These are phyloP conservation scores for Curvularia lunata DNA, from an alignment of 2,329 filamentous ascomycete genomes.

Conservation along the genomic window DNA sequence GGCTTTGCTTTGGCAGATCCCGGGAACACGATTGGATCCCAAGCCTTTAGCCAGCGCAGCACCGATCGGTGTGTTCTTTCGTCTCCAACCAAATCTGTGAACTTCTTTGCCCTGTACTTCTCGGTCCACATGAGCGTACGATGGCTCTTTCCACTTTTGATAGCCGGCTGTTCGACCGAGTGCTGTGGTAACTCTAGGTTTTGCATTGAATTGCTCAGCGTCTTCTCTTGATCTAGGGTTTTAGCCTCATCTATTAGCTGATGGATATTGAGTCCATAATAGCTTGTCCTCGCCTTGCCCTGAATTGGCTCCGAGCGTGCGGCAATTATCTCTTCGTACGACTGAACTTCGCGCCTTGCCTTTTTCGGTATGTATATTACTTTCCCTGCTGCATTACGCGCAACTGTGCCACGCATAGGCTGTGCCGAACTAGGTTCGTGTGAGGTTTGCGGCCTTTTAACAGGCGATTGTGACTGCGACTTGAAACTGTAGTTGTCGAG, in stretches of 20 bases:
- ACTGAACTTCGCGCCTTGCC: conserved; percentile 53
- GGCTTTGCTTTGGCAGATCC: conserved; percentile 67
- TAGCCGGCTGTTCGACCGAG: conserved; percentile 49
- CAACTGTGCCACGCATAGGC: conserved; percentile 27
- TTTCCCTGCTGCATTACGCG: conserved; percentile 63
- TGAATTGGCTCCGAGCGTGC: conserved; percentile 67
- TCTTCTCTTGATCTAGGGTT: conserved; percentile 60
- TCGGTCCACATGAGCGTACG: conserved; percentile 85
- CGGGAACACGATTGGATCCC: conserved; percentile 93
- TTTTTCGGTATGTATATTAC: conserved; percentile 64
- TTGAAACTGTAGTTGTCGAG: conserved; percentile 40
- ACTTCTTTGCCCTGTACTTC: conserved; percentile 91
- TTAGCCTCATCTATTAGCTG: conserved; percentile 75
- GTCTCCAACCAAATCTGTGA: conserved; percentile 92
- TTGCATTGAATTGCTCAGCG: conserved; percentile 29
- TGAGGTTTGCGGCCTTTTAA: conserved; percentile 22
- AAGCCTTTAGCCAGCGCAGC: conserved; percentile 89
- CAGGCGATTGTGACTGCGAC: conserved; percentile 32
- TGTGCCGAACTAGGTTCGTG: conserved; percentile 27
- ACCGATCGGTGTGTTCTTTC: conserved; percentile 91
- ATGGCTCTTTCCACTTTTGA: conserved; percentile 37
- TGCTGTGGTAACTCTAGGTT: conserved; percentile 36
- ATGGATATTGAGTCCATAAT: conserved; percentile 94
- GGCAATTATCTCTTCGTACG: conserved; percentile 72
- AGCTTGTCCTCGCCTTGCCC: conserved; percentile 74